These are phyloP conservation scores for Pterulicium gracile DNA, from an alignment of 1,284 basidiomycete genomes.

Conservation along the genomic window DNA sequence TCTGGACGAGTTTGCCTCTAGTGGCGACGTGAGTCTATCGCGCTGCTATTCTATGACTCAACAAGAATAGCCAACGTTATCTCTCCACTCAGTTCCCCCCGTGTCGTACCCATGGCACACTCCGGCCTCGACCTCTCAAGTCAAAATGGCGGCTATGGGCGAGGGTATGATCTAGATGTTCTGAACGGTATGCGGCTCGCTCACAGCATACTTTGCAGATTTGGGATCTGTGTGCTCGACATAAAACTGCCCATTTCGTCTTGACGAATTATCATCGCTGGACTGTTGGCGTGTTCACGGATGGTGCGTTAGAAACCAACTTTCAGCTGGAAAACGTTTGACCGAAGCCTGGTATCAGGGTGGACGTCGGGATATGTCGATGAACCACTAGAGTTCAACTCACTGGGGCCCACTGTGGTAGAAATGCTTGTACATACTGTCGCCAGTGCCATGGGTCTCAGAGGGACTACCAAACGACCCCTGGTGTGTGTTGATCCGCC, in stretches of 20 bases:
- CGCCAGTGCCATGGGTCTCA: slow-evolving; percentile 32
- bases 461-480: slow-evolving; percentile 26
- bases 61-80: slow-evolving; percentile 23
- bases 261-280: slow-evolving; percentile 59
- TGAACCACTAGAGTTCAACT: slow-evolving; percentile 27
- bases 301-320: slow-evolving; percentile 40
- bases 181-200: too few species aligned
- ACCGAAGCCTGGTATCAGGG: too few species aligned
- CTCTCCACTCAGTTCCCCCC: slow-evolving; percentile 17
- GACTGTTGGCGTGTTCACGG: slow-evolving; percentile 61
- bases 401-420: slow-evolving; percentile 30
- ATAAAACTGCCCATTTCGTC: slow-evolving; percentile 50
- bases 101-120: slow-evolving; percentile 9
- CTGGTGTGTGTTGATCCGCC: slow-evolving; percentile 27
- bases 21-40: slow-evolving; percentile 29
- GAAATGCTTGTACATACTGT: slow-evolving; percentile 43
- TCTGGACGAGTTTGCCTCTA: slow-evolving; percentile 39
- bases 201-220: slow-evolving; percentile 32
- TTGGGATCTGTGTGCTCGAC: slow-evolving; percentile 50
- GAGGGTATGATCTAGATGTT: slow-evolving; percentile 33
- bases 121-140: slow-evolving; percentile 14
- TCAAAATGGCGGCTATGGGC: slow-evolving; percentile 50
- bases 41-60: background rate
- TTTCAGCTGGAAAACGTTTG: too few species aligned
- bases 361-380: slow-evolving; percentile 42